Evolutionary conservation across 495 filamentous ascomycete species (phyloP), one percentile per base, ranked within the genome.

Genomic region (Annulohypoxylon nitens): DNA sequence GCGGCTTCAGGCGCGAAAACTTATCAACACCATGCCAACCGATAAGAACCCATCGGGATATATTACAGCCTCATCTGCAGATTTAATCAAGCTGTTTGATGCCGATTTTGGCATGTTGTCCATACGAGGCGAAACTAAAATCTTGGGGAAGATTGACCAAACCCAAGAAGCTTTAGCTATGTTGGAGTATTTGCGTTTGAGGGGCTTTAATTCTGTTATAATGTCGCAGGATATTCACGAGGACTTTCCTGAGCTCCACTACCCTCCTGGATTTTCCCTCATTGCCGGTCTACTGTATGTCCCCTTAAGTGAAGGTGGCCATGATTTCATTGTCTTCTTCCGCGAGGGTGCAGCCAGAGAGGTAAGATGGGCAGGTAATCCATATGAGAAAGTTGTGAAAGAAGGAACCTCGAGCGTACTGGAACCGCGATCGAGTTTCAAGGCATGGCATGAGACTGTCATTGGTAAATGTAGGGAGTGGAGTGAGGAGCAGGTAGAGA

Each of bases 361-460:
- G 73, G 93, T 97, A 5, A 93, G 90, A 78, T 97, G 94, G 95
- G 95, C 94, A 0, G 95, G 95, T 1, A 98, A 98, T 78, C 95
- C 95, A 0, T 94, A 98, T 75, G 93, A 95, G 54, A 95, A 94
- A 71, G 88, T 83, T 33, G 79, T 91, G 64, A 88, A 86, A 75
- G 85, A 89, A 72, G 92, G 91, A 2, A 93, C 91, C 0, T 81
- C 87, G 33, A 89, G 82, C 6, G 93, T 90, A 74, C 84, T 95
- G 0, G 92, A 94, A 76, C 93, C 93, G 2, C 81, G 93, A 43
- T 90, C 88, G 70, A 93, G 91, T 73, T 95, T 95, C 83, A 91
- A 88, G 72, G 87, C 82, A 12, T 95, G 93, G 93, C 85, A 85
- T 36, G 93, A 95, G 77, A 90, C 87, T 0, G 89, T 95, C n/a